A percentile compares a stretch with the other conserved stretches of the same genome.
Evolutionary conservation across 2,329 filamentous ascomycete genomes (phyloP).

Genomic region (Alternaria gaisen): DNA sequence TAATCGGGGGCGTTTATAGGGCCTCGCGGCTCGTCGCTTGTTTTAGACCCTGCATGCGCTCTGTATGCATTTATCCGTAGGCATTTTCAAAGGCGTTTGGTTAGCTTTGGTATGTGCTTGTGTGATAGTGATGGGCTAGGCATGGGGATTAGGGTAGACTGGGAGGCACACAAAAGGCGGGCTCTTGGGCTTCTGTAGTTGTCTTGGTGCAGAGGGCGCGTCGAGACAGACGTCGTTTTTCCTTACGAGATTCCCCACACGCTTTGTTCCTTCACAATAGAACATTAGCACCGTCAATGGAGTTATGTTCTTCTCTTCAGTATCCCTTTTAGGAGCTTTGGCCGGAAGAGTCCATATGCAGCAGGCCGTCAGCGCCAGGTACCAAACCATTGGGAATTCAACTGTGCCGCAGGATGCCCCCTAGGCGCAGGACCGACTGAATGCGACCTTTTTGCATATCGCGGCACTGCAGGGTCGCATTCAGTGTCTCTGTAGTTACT

Average conservation of each 20-base stretch:
- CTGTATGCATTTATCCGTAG: slow-evolving; percentile 19
- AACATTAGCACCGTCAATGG: slow-evolving; percentile 1
- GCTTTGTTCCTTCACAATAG: slow-evolving; percentile 16
- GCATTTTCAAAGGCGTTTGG: slow-evolving; percentile 24
- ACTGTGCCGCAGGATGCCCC: slow-evolving; percentile 20
- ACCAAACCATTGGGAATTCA: slow-evolving; percentile 16
- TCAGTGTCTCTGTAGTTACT: neutral
- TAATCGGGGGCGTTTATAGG: slow-evolving; percentile 3
- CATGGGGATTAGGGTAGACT: slow-evolving; percentile 12
- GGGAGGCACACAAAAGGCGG: neutral
- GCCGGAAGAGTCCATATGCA: slow-evolving; percentile 11
- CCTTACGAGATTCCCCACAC: slow-evolving; percentile 26
- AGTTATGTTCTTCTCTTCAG: slow-evolving; percentile 4
- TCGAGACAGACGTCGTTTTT: slow-evolving; percentile 13
- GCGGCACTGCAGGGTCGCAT: neutral
- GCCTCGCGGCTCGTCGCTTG: slow-evolving; percentile 11
- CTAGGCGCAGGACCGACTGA: slow-evolving; percentile 11
- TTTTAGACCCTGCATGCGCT: slow-evolving; percentile 5
- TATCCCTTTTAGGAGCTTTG: neutral
- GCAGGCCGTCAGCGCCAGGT: slow-evolving; percentile 13
- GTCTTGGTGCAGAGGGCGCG: neutral
- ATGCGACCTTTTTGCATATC: neutral
- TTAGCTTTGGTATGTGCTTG: slow-evolving; percentile 5
- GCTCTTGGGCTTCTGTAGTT: neutral
- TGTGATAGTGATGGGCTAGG: slow-evolving; percentile 18